Evolutionary conservation across 352 stramenopile genomes (phyloP), one percentile per base, ranked within the genome.

Genomic region (Phytophthora ramorum): DNA sequence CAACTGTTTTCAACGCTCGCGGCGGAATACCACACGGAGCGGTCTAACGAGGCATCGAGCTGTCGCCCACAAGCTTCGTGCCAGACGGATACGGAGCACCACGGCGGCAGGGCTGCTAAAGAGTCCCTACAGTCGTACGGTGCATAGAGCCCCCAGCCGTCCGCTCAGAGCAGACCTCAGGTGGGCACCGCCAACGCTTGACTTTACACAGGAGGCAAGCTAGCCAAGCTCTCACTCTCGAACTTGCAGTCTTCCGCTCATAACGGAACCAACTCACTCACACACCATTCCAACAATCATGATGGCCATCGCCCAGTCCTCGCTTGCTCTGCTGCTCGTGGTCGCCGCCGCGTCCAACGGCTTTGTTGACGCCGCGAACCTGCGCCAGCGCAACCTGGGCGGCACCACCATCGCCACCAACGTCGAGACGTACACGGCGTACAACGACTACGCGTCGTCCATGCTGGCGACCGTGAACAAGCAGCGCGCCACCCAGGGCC

Each of bases 381-480:
- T 73, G 4, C 65, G 48, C 46, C 34, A 28, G 46, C 48, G 48
- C 48, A 55, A 55, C 48, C 50, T 57, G 4, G 50, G 50, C 35
- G 50, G 35, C 50, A 57, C 50, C 50, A 57, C 50, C 50, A 57
- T 57, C 20, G 34, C 50, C 20, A 57, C 50, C 20, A 57, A 57
- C 20, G 50, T 57, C 4, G 17, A 57, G 14, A 57, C 50, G 34
- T 57, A 57, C 34, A 24, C 34, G 7, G 19, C 50, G 2, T 57
- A 57, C 50, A 8, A 14, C 13, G 58, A 60, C 43, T 66, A 58
- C 28, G 24, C 19, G 30, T 13, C 45, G 14, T 40, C 51, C 35
- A 68, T 87, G 78, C 71, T 85, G 13, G 65, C 48, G 7, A 65
- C 69, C 7, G 78, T 86, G 26, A 90, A 87, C 52, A 67, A 63